Percentiles rank a stretch among this genome's conserved stretches.
These are phyloP conservation scores for Pisolithus microcarpus DNA, from an alignment of 768 basidiomycete species.

Conservation along the genomic window DNA sequence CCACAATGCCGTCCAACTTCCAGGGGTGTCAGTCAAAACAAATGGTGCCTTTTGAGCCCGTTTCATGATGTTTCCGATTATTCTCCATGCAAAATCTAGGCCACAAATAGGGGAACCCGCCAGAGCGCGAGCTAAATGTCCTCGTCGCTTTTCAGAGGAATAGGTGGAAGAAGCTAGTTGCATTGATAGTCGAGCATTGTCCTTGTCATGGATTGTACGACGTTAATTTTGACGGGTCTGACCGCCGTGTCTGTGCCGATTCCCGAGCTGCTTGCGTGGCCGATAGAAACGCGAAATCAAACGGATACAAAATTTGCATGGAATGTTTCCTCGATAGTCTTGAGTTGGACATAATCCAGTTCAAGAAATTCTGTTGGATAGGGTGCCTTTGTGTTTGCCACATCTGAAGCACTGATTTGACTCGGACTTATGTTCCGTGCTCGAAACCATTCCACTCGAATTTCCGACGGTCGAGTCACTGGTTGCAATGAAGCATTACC, in stretches of 20 bases:
- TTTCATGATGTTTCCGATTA: slow-evolving; percentile 6
- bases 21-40: no score
- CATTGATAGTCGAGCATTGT: slow-evolving; percentile 29
- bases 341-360: slow-evolving; percentile 51
- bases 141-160: slow-evolving; percentile 13
- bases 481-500: no score
- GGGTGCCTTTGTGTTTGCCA: background rate
- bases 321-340: slow-evolving; percentile 42
- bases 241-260: slow-evolving; percentile 14
- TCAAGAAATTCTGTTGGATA: slow-evolving; percentile 43
- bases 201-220: slow-evolving; percentile 39
- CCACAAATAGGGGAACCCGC: slow-evolving; percentile 17
- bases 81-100: slow-evolving; percentile 7
- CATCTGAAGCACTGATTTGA: slow-evolving; percentile 3
- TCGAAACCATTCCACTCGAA: slow-evolving; percentile 33
- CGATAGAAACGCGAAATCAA: slow-evolving; percentile 36
- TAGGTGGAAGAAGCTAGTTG: slow-evolving; percentile 29
- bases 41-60: no score
- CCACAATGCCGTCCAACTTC: no score
- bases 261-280: slow-evolving; percentile 17
- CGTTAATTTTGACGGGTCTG: slow-evolving; percentile 26
- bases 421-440: slow-evolving; percentile 23
- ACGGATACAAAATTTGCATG: slow-evolving; percentile 47
- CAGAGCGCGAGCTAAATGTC: slow-evolving; percentile 9
- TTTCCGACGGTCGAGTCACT: slow-evolving; percentile 26